Evolutionary conservation across 352 stramenopile species (phyloP), one percentile per base, ranked within the genome.

Genomic region (Phytopythium boreale): DNA sequence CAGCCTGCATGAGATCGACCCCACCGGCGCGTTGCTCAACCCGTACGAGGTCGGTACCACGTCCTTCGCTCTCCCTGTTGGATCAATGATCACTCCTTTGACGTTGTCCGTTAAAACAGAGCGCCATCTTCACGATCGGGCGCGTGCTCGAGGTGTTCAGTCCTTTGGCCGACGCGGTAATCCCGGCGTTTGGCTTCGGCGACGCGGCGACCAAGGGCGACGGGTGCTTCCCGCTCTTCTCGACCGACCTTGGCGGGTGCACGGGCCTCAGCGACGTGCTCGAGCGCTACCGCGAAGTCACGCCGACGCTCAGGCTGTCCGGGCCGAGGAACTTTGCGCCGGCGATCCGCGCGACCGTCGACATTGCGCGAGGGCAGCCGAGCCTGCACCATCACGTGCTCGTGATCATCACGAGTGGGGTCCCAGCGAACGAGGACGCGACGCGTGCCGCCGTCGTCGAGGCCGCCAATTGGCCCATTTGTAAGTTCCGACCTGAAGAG

Each of bases 391-490:
- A 93, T 59, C 87, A 96, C 62, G 92, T 96, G 29, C 74, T 96
- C 49, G 83, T 96, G 24, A 88, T 96, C 59, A 80, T 94, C 20
- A 82, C 84, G 11, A 85, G 92, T 34, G 84, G 87, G 0, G 77
- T 91, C 61, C 80, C 93, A 15, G 88, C 88, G 8, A 87, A 88
- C 52, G 79, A 87, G 64, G 69, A 65, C 0, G 68, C 74, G 49
- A 86, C 83, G 2, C 72, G 76, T 41, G 43, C 68, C 27, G 87
- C 87, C 12, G 92, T 95, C 59, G 74, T 86, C 3, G 74, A 88
- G 36, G 87, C 84, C 6, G 89, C 79, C 5, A 79, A 91, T 53
- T 91, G 76, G 60, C 84, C 87, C 0, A 90, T 95, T n/a, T 90
- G 84, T 89, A 79, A 26, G 80, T 24, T 36, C 26, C 43, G 17